Percentiles rank a stretch among this genome's conserved stretches.
Conservation (phyloP, 352 stramenopile genomes). For the Phytophthora litchii region DNA sequence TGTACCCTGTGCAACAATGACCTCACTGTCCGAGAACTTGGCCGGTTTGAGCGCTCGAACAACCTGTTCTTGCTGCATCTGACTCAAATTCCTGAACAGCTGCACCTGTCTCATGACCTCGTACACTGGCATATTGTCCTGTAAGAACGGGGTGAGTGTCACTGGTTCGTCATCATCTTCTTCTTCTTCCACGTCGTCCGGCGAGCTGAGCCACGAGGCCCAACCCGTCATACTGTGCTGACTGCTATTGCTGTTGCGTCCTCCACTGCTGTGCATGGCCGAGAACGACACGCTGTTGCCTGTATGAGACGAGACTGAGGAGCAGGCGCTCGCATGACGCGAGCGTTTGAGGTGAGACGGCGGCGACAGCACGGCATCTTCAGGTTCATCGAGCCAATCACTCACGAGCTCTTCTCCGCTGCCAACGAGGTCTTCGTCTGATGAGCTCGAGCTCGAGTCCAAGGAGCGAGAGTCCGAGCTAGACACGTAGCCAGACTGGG, state of each 20-base stretch:
- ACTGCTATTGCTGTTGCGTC: conserved; percentile 55
- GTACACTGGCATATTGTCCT: conserved; percentile 87
- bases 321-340: conserved; percentile 52
- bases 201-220: conserved; percentile 70
- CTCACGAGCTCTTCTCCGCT: conserved; percentile 64
- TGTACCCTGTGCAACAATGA: conserved; percentile 88
- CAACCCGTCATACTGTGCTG: conserved; percentile 66
- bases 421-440: conserved; percentile 44
- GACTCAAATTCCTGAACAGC: conserved; percentile 86
- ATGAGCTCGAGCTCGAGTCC: conserved; percentile 48
- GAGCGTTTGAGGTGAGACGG: conserved; percentile 33
- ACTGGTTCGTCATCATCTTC: conserved; percentile 75
- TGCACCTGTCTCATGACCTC: conserved; percentile 90
- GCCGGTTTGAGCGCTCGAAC: conserved; percentile 82
- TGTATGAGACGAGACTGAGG: conserved; percentile 58
- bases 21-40: conserved; percentile 83
- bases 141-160: conserved; percentile 74
- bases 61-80: conserved; percentile 89
- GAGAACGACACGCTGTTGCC: conserved; percentile 38
- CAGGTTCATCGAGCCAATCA: conserved; percentile 80
- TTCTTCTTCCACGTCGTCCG: conserved; percentile 69
- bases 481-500: conserved; percentile 34
- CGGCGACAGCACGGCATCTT: conserved; percentile 65
- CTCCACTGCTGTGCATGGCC: conserved; percentile 40
- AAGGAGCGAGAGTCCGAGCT: conserved; percentile 50